Conservation (phyloP, 768 basidiomycete species). For the Polyporus arcularius region DNA sequence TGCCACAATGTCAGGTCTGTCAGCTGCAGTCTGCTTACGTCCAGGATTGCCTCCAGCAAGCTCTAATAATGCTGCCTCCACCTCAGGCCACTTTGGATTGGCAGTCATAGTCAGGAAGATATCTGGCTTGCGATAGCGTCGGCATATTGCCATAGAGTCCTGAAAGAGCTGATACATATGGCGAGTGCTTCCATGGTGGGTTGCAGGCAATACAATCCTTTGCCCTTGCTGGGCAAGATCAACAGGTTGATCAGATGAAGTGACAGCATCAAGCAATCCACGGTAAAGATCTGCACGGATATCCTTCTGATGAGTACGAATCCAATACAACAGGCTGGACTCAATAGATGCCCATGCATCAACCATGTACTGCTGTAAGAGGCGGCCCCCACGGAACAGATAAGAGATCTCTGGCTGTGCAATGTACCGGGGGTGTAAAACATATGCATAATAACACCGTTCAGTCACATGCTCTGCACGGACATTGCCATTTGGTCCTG, state of each 20-base stretch:
- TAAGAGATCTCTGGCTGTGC: neutral
- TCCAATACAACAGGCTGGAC: constrained; percentile 38
- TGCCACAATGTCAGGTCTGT: constrained; percentile 49
- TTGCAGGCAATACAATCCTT: constrained; percentile 42
- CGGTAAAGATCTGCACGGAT: constrained; percentile 37
- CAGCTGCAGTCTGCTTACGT: constrained; percentile 37
- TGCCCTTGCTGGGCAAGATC: constrained; percentile 35
- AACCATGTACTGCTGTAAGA: constrained; percentile 47
- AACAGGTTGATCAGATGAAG: constrained; percentile 15
- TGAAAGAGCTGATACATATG: constrained; percentile 46
- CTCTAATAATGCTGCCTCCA: constrained; percentile 35
- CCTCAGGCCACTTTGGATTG: constrained; percentile 53
- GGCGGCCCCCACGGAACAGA: constrained; percentile 34
- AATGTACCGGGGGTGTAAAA: constrained; percentile 28
- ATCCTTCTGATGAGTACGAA: constrained; percentile 34
- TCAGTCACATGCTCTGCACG: constrained; percentile 29
- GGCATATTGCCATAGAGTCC: constrained; percentile 47
- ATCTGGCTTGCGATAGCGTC: constrained; percentile 38
- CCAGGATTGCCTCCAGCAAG: constrained; percentile 11
- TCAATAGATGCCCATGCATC: constrained; percentile 49
- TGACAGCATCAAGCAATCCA: constrained; percentile 36
- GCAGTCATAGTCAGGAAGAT: constrained; percentile 54
- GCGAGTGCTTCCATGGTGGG: constrained; percentile 39
- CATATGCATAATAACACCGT: constrained; percentile 33
- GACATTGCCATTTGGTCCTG: neutral